Conservation (phyloP, 495 filamentous ascomycete genomes). For the Xanthoparmelia taractica region DNA sequence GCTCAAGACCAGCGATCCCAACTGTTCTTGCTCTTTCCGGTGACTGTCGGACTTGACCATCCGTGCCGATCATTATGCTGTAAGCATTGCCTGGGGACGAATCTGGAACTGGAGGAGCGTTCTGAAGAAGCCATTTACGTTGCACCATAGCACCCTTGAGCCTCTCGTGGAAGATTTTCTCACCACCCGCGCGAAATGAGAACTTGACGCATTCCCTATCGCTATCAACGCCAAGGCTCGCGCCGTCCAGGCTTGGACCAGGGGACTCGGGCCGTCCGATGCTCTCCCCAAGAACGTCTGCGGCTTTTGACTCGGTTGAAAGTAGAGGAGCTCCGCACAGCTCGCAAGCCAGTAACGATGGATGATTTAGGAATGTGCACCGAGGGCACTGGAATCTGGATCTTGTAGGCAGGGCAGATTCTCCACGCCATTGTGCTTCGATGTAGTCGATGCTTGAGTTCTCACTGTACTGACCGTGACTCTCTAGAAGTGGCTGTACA, state of each 20-base stretch:
- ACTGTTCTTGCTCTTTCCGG: conserved; percentile 51
- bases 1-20: conserved; percentile 91
- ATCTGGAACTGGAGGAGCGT: conserved; percentile 80
- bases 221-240: conserved; percentile 42
- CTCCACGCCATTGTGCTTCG: conserved; percentile 2
- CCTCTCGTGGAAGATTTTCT: conserved; percentile 82
- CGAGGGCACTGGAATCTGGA: conserved; percentile 62
- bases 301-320: conserved; percentile 44
- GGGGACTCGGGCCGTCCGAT: conserved; percentile 58
- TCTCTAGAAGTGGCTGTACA: conserved; percentile 20
- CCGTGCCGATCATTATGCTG: conserved; percentile 2
- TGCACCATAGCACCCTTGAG: conserved; percentile 82
- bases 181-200: conserved; percentile 83
- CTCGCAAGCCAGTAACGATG: conserved; percentile 77
- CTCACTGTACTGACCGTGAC: conserved; percentile 14
- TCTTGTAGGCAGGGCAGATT: conserved; percentile 24
- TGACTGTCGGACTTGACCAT: conserved; percentile 22
- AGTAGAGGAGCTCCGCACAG: conserved; percentile 78
- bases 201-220: conserved; percentile 74
- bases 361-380: conserved; percentile 92
- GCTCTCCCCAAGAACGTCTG: conserved; percentile 19
- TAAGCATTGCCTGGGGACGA: conserved; percentile 35
- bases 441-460: conserved; percentile 16
- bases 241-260: conserved; percentile 52
- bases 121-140: conserved; percentile 90